These are phyloP conservation scores for Annulohypoxylon moriforme DNA, from an alignment of 495 filamentous ascomycete species.

Conservation along the genomic window DNA sequence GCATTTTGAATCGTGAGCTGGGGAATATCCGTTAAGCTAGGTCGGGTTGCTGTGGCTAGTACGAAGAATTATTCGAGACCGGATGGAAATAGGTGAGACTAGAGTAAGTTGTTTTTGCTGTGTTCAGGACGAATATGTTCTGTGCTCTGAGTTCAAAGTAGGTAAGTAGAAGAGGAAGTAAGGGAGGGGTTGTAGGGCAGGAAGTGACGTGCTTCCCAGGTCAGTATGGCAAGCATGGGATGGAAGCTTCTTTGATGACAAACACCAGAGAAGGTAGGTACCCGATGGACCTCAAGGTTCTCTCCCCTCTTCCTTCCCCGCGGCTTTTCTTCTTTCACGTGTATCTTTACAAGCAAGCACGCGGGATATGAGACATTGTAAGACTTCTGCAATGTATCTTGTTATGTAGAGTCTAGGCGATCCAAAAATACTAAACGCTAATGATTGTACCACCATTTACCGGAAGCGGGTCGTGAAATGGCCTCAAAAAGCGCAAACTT, in stretches of 20 bases:
- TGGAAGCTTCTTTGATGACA: slow-evolving; percentile 23
- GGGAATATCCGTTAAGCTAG: not conserved
- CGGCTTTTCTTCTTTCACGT: slow-evolving; percentile 10
- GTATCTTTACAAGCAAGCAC: not conserved
- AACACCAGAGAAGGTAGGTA: slow-evolving; percentile 10
- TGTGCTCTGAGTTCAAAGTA: not conserved
- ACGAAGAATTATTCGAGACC: not conserved
- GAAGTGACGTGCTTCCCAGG: slow-evolving; percentile 11
- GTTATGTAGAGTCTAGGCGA: not conserved
- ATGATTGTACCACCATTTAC: slow-evolving; percentile 13
- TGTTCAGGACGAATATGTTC: not conserved
- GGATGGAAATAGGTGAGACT: slow-evolving; percentile 6
- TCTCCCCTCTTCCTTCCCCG: slow-evolving; percentile 19
- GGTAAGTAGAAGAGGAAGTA: slow-evolving; percentile 6
- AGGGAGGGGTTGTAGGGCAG: not conserved
- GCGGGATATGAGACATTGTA: not conserved
- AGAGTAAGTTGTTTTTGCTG: not conserved
- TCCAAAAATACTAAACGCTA: not conserved
- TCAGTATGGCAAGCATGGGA: not conserved
- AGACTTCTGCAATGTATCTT: not conserved
- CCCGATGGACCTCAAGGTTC: slow-evolving; percentile 35
- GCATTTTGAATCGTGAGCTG: slow-evolving; percentile 40
- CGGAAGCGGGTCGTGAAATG: slow-evolving; percentile 39
- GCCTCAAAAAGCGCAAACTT: slow-evolving; percentile 47
- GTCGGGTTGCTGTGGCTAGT: not conserved